These are phyloP conservation scores for Akebia trifoliata DNA, from an alignment of 164 flowering plant species.

Conservation along the genomic window DNA sequence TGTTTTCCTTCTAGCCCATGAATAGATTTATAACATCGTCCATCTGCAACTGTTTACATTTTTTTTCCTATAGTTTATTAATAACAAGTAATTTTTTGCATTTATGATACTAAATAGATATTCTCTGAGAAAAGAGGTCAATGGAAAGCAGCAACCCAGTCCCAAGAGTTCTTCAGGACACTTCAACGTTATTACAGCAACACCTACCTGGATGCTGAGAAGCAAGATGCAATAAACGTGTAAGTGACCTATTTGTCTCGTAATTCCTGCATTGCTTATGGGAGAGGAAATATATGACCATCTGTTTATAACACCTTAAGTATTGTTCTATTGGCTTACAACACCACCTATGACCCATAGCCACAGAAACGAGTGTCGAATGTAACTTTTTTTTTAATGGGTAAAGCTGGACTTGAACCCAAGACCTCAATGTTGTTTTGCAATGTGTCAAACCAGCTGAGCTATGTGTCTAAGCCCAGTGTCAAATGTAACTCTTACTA, in stretches of 20 bases:
- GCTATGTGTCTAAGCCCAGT: too few species aligned
- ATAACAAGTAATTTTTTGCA: not conserved
- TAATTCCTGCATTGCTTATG: not conserved
- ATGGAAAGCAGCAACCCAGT: slow-evolving; percentile 85
- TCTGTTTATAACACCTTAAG: not conserved
- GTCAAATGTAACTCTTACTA: too few species aligned
- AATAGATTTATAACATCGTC: too few species aligned
- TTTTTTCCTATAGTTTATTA: not conserved
- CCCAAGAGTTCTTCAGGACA: slow-evolving; percentile 82
- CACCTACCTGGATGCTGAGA: slow-evolving; percentile 90
- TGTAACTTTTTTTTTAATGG: too few species aligned
- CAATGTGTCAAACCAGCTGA: too few species aligned
- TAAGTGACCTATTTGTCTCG: slow-evolving; percentile 28
- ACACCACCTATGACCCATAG: too few species aligned
- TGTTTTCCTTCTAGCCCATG: too few species aligned
- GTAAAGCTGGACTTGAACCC: too few species aligned
- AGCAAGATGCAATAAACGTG: slow-evolving; percentile 94
- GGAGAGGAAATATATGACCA: not conserved
- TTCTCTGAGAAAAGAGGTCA: slow-evolving; percentile 90
- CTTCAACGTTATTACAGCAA: slow-evolving; percentile 84
- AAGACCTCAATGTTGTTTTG: too few species aligned
- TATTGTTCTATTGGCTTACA: too few species aligned
- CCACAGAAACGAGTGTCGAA: too few species aligned
- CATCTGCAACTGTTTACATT: too few species aligned
- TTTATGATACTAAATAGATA: slow-evolving; percentile 43